A percentile compares a stretch with the other conserved stretches of the same genome.
Conservation (phyloP, 768 basidiomycete species). For the Lactifluus pinguis region DNA sequence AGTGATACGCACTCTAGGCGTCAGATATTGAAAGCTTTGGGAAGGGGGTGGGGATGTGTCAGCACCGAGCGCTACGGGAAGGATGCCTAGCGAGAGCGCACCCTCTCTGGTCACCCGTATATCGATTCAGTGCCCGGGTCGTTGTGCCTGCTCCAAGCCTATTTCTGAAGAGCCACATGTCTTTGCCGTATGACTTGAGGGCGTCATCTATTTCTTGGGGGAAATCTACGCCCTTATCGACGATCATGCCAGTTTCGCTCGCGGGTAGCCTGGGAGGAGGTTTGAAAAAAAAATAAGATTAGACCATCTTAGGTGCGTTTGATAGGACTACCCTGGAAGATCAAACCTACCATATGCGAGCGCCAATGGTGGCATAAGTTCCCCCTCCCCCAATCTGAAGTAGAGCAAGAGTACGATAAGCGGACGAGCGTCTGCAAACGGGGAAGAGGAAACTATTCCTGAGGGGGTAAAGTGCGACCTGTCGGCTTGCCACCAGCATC, state of each 20-base stretch:
- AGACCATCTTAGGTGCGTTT: neutral
- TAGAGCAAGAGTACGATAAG: neutral
- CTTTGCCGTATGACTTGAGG: slow-evolving; percentile 53
- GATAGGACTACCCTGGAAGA: neutral
- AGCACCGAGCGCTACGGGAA: slow-evolving; percentile 7
- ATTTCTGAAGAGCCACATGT: slow-evolving; percentile 74
- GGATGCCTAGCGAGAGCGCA: slow-evolving; percentile 25
- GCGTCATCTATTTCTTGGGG: slow-evolving; percentile 44
- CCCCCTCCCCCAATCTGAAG: slow-evolving; percentile 85
- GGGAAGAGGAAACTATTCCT: slow-evolving; percentile 38
- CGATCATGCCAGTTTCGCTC: slow-evolving; percentile 63
- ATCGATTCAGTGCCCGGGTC: slow-evolving; percentile 65
- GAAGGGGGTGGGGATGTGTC: neutral
- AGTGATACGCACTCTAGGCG: slow-evolving; percentile 58
- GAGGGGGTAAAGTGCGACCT: slow-evolving; percentile 30
- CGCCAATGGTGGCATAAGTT: slow-evolving; percentile 71
- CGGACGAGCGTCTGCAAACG: neutral
- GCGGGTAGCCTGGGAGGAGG: slow-evolving; percentile 49
- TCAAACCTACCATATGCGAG: slow-evolving; percentile 59
- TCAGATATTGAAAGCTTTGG: slow-evolving; percentile 69
- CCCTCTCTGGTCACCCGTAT: slow-evolving; percentile 66
- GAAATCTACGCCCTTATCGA: slow-evolving; percentile 78
- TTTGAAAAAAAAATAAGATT: neutral
- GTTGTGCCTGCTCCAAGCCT: slow-evolving; percentile 51
- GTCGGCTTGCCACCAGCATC: slow-evolving; percentile 48